Evolutionary conservation across 2,329 filamentous ascomycete species (phyloP).

Genomic region (Colletotrichum sp.): DNA sequence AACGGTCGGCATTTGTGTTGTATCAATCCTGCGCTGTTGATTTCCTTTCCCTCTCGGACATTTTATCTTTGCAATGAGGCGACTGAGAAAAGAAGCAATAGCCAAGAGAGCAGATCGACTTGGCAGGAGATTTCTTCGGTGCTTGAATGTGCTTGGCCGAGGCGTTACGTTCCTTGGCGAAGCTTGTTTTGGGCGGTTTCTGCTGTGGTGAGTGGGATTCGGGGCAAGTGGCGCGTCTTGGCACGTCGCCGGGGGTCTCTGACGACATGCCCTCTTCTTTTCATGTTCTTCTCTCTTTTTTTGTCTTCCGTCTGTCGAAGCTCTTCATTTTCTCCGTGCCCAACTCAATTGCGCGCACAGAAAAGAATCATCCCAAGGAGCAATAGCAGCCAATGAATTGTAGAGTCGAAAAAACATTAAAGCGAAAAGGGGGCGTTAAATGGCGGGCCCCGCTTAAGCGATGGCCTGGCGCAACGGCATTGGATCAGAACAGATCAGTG

Average conservation of each 20-base stretch:
- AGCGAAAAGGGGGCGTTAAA: not conserved
- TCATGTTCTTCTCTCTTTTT: not conserved
- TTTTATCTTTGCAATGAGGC: not conserved
- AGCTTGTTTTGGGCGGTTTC: slow-evolving; percentile 13
- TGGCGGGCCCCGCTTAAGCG: slow-evolving; percentile 1
- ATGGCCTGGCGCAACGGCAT: not conserved
- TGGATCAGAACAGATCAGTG: not conserved
- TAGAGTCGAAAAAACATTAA: not conserved
- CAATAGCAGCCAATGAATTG: not conserved
- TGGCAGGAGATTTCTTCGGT: not conserved
- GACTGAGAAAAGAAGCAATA: not conserved
- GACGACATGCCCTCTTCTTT: not conserved
- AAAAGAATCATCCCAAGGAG: not conserved
- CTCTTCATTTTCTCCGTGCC: not conserved
- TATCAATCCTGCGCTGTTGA: not conserved
- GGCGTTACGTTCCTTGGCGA: slow-evolving; percentile 11
- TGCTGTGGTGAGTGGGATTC: not conserved
- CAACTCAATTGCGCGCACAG: not conserved
- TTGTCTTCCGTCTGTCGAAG: not conserved
- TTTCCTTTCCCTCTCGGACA: not conserved
- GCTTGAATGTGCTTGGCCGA: not conserved
- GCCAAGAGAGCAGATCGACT: slow-evolving; percentile 7
- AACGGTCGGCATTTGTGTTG: not conserved
- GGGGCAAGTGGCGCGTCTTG: slow-evolving; percentile 8
- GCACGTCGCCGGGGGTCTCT: slow-evolving; percentile 17